Base-by-base conservation (phyloP, 2,329 filamentous ascomycete genomes). In the Fulvia fulva region DNA sequence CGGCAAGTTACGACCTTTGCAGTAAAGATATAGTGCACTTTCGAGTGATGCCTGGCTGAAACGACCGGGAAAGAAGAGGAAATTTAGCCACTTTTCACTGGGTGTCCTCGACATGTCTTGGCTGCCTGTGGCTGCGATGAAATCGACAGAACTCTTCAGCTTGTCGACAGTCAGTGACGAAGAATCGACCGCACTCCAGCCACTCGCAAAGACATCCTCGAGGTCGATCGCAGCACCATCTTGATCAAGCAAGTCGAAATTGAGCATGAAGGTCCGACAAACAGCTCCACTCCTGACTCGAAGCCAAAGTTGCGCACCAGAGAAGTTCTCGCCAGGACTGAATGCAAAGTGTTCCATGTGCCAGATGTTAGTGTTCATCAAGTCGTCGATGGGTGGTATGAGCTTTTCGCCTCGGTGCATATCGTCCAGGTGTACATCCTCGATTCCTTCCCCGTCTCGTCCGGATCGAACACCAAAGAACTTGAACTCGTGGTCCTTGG, bases 401-500 rank as follows among this genome's bases (percentile, higher is more conserved):
- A 94, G 78, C 12, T 81, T 78, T 7, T 77, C 70, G 11, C 82
- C 79, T 0, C 88, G 83, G 65, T 89, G 91, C 22, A 64, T 43
- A 41, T 70, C 67, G n/a, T 61, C 30, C 6, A 65, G 25, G 19
- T 51, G 25, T 1, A 67, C 46, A 2, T 44, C 56, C 26, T 58
- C 60, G 21, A 34, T 46, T n/a, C 61, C 64, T 11, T 67, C 61
- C 9, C 55, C 41, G 3, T 61, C 46, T 14, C 46, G 53, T 2
- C 25, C 55, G 9, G 60, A 23, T 5, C 41, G 41, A 6, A 90
- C 77, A 66, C 95, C 90, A 90, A 92, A 99, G 71, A 99, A 92
- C 73, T 96, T 97, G 81, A 99, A 97, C 70, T 93, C 88, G 34
- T 94, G 84, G 28, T 91, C 89, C 63, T 94, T 85, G 0, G 94